These are phyloP conservation scores for Amanita pseudoporphyria DNA, from an alignment of 768 basidiomycete species.

Conservation along the genomic window DNA sequence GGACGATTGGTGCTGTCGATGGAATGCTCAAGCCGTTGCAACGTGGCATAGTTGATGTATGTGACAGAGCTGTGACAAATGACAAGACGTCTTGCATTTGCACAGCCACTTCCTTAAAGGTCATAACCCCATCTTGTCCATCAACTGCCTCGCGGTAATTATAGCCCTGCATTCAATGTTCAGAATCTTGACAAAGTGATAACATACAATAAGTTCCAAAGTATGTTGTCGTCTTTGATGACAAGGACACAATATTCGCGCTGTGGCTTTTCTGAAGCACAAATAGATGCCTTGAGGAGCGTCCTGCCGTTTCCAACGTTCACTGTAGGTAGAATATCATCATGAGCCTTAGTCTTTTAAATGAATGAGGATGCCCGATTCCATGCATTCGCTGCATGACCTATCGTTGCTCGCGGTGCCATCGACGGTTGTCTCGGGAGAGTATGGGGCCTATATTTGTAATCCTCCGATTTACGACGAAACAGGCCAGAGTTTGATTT, in stretches of 20 bases:
- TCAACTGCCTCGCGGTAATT: constrained; percentile 74
- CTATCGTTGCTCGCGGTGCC: constrained; percentile 42
- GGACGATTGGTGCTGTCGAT: too few species aligned
- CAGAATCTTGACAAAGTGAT: neutral
- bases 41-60: too few species aligned
- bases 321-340: constrained; percentile 33
- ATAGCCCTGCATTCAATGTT: constrained; percentile 39
- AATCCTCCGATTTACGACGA: constrained; percentile 44
- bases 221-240: constrained; percentile 85
- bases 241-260: constrained; percentile 59
- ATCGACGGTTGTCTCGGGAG: constrained; percentile 36
- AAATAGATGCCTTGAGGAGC: constrained; percentile 57
- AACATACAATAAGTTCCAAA: constrained; percentile 75
- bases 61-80: too few species aligned
- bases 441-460: constrained; percentile 11
- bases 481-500: constrained; percentile 9
- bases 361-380: constrained; percentile 21
- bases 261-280: constrained; percentile 33
- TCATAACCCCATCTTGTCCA: constrained; percentile 76
- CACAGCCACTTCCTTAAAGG: constrained; percentile 55
- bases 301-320: constrained; percentile 52
- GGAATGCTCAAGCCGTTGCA: too few species aligned
- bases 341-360: constrained; percentile 19
- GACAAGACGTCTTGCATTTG: too few species aligned
- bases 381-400: constrained; percentile 22